Evolutionary conservation across 805 yeast genomes (phyloP).

Genomic region (Wickerhamiella australiensis): DNA sequence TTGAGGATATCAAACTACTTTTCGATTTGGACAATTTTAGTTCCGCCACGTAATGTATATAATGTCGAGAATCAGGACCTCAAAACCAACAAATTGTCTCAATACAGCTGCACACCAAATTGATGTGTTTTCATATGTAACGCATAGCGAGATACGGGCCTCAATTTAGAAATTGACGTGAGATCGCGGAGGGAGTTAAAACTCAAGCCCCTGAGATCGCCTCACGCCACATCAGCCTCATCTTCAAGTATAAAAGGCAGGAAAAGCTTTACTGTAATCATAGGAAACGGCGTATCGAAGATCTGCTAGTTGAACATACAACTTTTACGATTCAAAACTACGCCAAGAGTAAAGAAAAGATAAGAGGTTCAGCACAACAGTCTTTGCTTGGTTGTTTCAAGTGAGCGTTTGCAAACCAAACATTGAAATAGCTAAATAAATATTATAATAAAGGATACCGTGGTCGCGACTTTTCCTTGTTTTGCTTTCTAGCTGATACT

Average conservation of each 20-base stretch:
- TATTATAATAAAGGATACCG: neutral
- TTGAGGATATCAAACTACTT: slow-evolving; percentile 29
- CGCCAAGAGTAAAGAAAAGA: slow-evolving; percentile 18
- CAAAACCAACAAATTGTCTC: no score
- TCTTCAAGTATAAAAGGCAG: neutral
- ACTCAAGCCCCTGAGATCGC: neutral
- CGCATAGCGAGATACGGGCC: no score
- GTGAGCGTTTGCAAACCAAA: slow-evolving; percentile 6
- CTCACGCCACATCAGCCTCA: neutral
- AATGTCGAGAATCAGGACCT: no score
- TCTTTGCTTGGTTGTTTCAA: neutral
- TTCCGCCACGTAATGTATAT: no score
- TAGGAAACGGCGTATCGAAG: slow-evolving; percentile 24
- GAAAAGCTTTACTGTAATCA: neutral
- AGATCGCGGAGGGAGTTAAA: no score
- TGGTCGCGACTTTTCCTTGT: neutral
- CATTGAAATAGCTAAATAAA: neutral
- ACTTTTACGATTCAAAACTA: slow-evolving; percentile 24
- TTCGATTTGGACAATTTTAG: slow-evolving; percentile 27
- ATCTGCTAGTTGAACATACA: slow-evolving; percentile 18
- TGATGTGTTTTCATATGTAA: no score
- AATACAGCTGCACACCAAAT: no score
- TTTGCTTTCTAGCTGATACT: slow-evolving; percentile 7
- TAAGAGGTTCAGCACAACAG: neutral
- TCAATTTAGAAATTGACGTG: no score